Evolutionary conservation across 2,329 filamentous ascomycete genomes (phyloP), one percentile per base, ranked within the genome.

Genomic region (Colletotrichum sp.): DNA sequence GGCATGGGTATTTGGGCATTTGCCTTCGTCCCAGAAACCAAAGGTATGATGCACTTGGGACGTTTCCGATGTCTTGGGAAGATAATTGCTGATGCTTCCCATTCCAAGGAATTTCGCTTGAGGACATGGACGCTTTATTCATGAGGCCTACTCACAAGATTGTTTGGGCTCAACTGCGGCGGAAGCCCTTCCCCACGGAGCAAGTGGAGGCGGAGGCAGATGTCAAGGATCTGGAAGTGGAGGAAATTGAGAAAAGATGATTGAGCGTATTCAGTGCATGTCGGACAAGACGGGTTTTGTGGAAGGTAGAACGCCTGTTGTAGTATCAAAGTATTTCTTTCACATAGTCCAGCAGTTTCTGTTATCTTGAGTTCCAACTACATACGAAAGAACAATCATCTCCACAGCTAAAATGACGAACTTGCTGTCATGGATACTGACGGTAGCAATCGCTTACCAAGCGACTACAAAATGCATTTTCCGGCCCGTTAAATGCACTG

Each of bases 1-100:
- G 77, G 83, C 36, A 86, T 88, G 77, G 84, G 87, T 15, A 79
- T 88, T 61, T 90, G 87, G 80, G 84, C 88, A 5, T 86, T 85
- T 69, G 88, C 89, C 80, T 88, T 88, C 64, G 83, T 90, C 0
- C 89, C 89, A 2, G 89, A 90, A 78, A 90, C 89, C 3, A 90
- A 89, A 80, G 88, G 88, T 70, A 27, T 19, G 71, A n/a, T n/a
- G 5, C 0, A 0, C 5, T 29, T 34, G 13, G 7, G 32, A 7
- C 88, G 15, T 65, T 2, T 15, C 34, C 34, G 34, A 36, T 36
- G 34, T 36, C 8, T 22, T 3, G 19, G 64, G 4, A 6, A 3
- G 1, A 15, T 12, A 27, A 22, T 63, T 11, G 12, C 57, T 44
- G 16, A 64, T 32, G 2, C 6, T 5, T 0, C 70, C 3, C 1